Percentiles rank a stretch among this genome's conserved stretches.
Evolutionary conservation across 2,329 filamentous ascomycete species (phyloP).

Genomic region (Aspergillus chevalieri): DNA sequence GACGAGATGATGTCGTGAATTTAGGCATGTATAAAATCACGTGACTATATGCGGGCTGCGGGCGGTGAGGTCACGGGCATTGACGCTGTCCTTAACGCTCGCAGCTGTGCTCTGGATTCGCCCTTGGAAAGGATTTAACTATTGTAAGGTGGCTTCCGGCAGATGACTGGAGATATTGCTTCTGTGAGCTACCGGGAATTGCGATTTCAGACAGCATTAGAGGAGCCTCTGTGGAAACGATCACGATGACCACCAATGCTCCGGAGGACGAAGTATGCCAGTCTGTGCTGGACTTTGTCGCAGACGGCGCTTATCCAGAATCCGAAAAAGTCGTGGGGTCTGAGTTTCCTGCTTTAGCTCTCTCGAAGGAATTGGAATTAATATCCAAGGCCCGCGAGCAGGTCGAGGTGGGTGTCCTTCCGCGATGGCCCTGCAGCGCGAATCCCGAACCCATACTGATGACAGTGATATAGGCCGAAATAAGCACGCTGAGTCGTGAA

Average conservation of each 20-base stretch:
- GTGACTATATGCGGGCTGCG: neutral
- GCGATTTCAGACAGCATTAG: neutral
- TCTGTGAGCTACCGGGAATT: no score
- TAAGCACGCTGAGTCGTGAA: conserved; percentile 69
- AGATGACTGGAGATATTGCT: neutral
- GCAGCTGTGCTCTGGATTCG: neutral
- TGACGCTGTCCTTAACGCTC: neutral
- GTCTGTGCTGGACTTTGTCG: conserved; percentile 60
- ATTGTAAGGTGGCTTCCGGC: neutral
- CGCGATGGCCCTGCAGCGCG: neutral
- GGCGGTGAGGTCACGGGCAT: neutral
- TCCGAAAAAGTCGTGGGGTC: conserved; percentile 51
- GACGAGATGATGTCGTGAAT: no score
- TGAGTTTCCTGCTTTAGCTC: conserved; percentile 43
- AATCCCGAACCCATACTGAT: neutral
- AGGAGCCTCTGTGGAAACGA: conserved; percentile 2
- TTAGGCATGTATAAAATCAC: no score
- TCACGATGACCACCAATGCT: conserved; percentile 31
- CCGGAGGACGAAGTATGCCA: conserved; percentile 45
- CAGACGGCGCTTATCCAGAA: conserved; percentile 51
- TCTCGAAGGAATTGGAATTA: conserved; percentile 46
- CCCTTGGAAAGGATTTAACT: neutral
- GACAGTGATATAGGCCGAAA: conserved; percentile 53
- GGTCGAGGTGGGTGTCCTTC: conserved; percentile 42
- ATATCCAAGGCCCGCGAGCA: conserved; percentile 49